A percentile compares a stretch with the other conserved stretches of the same genome.
Conservation (phyloP, 495 filamentous ascomycete genomes). For the Penicillium maclennaniae region DNA sequence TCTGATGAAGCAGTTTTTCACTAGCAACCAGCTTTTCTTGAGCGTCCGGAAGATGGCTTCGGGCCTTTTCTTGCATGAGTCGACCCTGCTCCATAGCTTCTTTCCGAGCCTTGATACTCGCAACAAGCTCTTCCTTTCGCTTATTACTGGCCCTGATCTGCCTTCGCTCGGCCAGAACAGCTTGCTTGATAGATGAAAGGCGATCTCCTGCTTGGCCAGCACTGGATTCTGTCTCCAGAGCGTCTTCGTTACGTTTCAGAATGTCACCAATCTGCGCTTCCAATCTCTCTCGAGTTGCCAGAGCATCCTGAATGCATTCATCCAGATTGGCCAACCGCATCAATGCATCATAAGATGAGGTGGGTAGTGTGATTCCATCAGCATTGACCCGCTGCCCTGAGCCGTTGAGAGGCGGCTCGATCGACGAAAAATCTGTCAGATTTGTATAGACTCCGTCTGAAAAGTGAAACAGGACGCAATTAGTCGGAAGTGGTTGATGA, state of each 20-base stretch:
- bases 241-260: conserved; percentile 51
- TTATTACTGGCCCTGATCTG: conserved; percentile 56
- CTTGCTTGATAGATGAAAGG: conserved; percentile 52
- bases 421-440: conserved; percentile 55
- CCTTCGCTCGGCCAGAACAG: conserved; percentile 60
- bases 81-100: conserved; percentile 63
- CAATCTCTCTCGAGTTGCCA: conserved; percentile 70
- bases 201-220: conserved; percentile 63
- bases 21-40: conserved; percentile 56
- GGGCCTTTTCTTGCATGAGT: conserved; percentile 51
- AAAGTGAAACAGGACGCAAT: conserved; percentile 84
- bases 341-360: conserved; percentile 85
- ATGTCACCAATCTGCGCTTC: conserved; percentile 73
- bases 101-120: conserved; percentile 61
- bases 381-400: conserved; percentile 26
- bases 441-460: conserved; percentile 84
- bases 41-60: conserved; percentile 44
- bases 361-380: conserved; percentile 41
- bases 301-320: conserved; percentile 86
- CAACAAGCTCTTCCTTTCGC: conserved; percentile 59
- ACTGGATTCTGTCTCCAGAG: conserved; percentile 41
- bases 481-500: conserved; percentile 72
- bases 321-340: conserved; percentile 88
- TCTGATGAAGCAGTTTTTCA: conserved; percentile 49
- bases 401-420: conserved; percentile 24